Conservation (phyloP, 345 rosid genomes). For the Pugionium cornutum region DNA sequence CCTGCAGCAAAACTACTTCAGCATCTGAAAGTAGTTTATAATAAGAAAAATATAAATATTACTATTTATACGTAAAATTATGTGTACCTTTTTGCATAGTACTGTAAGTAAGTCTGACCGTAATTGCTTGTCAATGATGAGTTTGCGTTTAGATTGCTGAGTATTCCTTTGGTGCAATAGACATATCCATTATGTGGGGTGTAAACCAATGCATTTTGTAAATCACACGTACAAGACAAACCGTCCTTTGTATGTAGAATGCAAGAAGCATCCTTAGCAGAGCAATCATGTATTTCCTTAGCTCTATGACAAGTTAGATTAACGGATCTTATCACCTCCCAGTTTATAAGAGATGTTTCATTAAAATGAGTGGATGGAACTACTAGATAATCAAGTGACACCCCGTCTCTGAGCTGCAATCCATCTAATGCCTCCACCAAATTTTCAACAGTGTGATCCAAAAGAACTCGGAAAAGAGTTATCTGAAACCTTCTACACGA, state of each 20-base stretch:
- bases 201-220: constrained; percentile 61
- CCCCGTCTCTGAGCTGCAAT: constrained; percentile 31
- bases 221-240: constrained; percentile 48
- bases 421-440: constrained; percentile 43
- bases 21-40: neutral
- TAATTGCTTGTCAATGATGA: constrained; percentile 57
- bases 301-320: constrained; percentile 33
- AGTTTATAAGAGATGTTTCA: constrained; percentile 45
- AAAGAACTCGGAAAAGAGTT: constrained; percentile 60
- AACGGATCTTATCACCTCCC: constrained; percentile 56
- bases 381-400: constrained; percentile 62
- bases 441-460: constrained; percentile 48
- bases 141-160: constrained; percentile 50
- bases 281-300: constrained; percentile 40
- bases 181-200: constrained; percentile 71
- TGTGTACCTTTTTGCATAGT: constrained; percentile 54
- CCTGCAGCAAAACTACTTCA: constrained; percentile 45
- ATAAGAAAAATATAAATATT: too few relatives aligned
- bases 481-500: constrained; percentile 67
- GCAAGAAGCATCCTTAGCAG: constrained; percentile 35
- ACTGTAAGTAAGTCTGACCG: constrained; percentile 50
- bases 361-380: constrained; percentile 48
- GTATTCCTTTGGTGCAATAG: constrained; percentile 57
- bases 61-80: neutral
- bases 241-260: constrained; percentile 54